phyloP scores from a whole-genome alignment of 129 eudicot species.

The Flaveria bidentis region DNA sequence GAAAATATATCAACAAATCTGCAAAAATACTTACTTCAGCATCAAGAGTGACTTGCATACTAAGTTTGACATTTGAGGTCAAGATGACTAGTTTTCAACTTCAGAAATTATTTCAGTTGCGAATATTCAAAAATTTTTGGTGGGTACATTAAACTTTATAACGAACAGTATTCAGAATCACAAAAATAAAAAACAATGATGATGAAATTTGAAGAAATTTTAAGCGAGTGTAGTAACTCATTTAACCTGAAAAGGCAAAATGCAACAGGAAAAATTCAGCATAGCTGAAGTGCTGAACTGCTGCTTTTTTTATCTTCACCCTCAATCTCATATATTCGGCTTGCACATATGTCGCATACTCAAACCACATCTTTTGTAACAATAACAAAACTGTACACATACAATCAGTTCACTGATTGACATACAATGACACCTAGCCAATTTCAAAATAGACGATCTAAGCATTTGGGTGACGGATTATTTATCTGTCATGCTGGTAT shows the following conservation, averaged over 20 bases:
- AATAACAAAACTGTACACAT: no score
- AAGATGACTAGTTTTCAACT: conserved; percentile 6
- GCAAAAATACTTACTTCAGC: conserved; percentile 29
- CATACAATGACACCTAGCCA: no score
- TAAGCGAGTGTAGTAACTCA: not conserved
- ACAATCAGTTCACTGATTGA: no score
- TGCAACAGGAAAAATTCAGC: not conserved
- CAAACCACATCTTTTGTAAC: no score
- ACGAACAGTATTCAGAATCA: not conserved
- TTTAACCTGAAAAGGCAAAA: not conserved
- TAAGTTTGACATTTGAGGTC: conserved; percentile 12
- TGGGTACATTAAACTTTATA: not conserved
- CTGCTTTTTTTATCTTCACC: not conserved
- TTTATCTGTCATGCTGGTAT: not conserved
- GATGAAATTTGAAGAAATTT: not conserved
- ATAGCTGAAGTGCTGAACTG: not conserved
- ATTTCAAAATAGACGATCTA: no score
- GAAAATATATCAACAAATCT: conserved; percentile 73
- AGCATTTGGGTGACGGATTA: no score
- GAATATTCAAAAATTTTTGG: not conserved
- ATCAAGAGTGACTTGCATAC: conserved; percentile 6
- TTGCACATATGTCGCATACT: not conserved
- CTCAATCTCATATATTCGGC: not conserved
- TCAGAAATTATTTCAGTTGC: not conserved
- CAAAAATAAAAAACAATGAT: not conserved